Evolutionary conservation across 352 stramenopile genomes (phyloP), one percentile per base, ranked within the genome.

Genomic region (Pilasporangium apinafurcum): DNA sequence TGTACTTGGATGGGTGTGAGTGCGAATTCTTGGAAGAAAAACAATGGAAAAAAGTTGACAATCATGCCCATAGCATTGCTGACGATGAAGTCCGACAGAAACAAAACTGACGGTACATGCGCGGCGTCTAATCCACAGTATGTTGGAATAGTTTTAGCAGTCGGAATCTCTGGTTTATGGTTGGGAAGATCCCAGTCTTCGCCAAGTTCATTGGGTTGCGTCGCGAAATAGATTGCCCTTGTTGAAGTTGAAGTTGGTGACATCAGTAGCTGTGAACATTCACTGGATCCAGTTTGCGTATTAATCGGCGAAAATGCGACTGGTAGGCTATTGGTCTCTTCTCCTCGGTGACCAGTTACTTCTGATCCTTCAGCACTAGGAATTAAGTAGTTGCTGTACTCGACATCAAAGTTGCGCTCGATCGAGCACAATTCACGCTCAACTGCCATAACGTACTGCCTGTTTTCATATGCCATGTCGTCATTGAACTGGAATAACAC

Each of bases 401-500:
- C 71, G n/a, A 58, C 54, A 10, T 66, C 71, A 31, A 86, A 83
- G 42, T 83, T 68, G 16, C 71, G 65, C 24, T 69, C 70, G 30
- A 89, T 90, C 3, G 79, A 84, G 46, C 59, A 53, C 13, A 82
- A 43, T 25, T 88, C 70, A 5, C 67, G 65, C 48, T 91, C 78
- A 21, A 86, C 59, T 1, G 51, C 61, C 8, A 83, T 31, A 27
- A 76, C 50, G 14, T 70, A 59, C 48, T 75, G 53, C 12, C 78
- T 55, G 42, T 85, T 86, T 50, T 91, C 77, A 31, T 67, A 81
- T 7, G 83, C 72, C 14, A 75, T 38, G 52, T 90, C 82, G 44
- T 95, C 83, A 43, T 90, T 70, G 48, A 95, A 83, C 39, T 70
- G 60, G 39, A 92, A 89, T 7, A 95, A 52, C 18, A 81, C 14